Conservation (phyloP, 176 grass and related monocot genomes). For the Zoysia pacifica region DNA sequence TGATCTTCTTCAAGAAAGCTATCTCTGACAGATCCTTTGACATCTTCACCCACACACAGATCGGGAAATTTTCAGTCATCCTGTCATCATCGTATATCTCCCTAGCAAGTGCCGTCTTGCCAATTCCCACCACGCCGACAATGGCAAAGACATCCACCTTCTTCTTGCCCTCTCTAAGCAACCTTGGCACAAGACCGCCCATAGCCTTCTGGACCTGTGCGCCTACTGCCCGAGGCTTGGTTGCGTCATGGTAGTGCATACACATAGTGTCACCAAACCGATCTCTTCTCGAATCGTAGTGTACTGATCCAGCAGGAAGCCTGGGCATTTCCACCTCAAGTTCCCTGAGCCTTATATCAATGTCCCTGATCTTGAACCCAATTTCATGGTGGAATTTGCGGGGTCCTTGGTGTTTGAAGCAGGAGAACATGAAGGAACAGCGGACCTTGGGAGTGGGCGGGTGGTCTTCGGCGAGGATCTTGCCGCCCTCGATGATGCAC, state of each 20-base stretch:
- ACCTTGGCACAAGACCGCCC: slow-evolving; percentile 51
- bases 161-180: slow-evolving; percentile 67
- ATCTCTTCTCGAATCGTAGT: slow-evolving; percentile 4
- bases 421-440: slow-evolving; percentile 51
- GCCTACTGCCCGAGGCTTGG: slow-evolving; percentile 39
- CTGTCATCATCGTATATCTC: slow-evolving; percentile 62
- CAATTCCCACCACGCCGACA: slow-evolving; percentile 62
- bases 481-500: slow-evolving; percentile 57
- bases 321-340: slow-evolving; percentile 49
- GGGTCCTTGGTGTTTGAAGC: slow-evolving; percentile 32
- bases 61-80: slow-evolving; percentile 60
- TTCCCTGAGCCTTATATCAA: slow-evolving; percentile 56
- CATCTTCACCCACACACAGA: slow-evolving; percentile 60
- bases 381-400: slow-evolving; percentile 61
- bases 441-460: slow-evolving; percentile 39
- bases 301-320: slow-evolving; percentile 34
- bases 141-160: slow-evolving; percentile 69
- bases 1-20: slow-evolving; percentile 61
- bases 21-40: slow-evolving; percentile 52
- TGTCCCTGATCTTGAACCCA: slow-evolving; percentile 51
- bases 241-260: not conserved
- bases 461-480: slow-evolving; percentile 47
- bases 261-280: not conserved
- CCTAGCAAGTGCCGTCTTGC: slow-evolving; percentile 73
- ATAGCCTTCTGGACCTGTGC: slow-evolving; percentile 48